Evolutionary conservation across 148 eudicot species (phyloP).

Genomic region (Polygonum maritimum): DNA sequence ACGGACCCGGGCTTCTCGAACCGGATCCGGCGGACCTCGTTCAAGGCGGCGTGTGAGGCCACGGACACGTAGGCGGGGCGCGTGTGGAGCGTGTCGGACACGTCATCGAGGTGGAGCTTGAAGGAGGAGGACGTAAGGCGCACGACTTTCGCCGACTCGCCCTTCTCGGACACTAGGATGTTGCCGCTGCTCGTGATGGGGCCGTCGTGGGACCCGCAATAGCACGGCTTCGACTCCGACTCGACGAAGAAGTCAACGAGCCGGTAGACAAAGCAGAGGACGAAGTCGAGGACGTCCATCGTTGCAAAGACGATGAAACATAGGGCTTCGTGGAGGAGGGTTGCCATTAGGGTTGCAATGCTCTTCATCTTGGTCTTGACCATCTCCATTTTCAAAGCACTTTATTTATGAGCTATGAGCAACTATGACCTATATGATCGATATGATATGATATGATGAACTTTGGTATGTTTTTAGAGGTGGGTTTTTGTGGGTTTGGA

Average conservation of each 20-base stretch:
- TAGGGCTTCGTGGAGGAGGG: not conserved
- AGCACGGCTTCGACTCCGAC: not conserved
- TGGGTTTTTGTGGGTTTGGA: not conserved
- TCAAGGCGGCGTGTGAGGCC: slow-evolving; percentile 43
- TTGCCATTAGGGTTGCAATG: not conserved
- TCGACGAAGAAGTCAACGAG: slow-evolving; percentile 5
- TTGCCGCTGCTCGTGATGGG: slow-evolving; percentile 17
- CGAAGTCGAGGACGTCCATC: slow-evolving; percentile 1
- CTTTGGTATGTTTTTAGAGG: not conserved
- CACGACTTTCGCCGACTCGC: slow-evolving; percentile 46
- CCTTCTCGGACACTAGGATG: slow-evolving; percentile 40
- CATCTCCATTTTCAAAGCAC: not conserved
- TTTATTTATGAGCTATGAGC: not conserved
- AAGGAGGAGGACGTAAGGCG: slow-evolving; percentile 29
- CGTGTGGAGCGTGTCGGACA: slow-evolving; percentile 79
- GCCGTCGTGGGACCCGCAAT: slow-evolving; percentile 11
- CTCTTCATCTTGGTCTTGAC: not conserved
- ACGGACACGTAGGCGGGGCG: slow-evolving; percentile 59
- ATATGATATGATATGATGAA: no score
- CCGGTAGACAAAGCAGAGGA: not conserved
- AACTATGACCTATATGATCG: no score
- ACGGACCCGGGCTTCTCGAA: not conserved
- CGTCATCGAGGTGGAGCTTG: slow-evolving; percentile 56
- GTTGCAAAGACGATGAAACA: not conserved
- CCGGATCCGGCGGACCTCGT: slow-evolving; percentile 22